Evolutionary conservation across 495 filamentous ascomycete genomes (phyloP), one percentile per base, ranked within the genome.

Genomic region (Daldinia bambusicola): DNA sequence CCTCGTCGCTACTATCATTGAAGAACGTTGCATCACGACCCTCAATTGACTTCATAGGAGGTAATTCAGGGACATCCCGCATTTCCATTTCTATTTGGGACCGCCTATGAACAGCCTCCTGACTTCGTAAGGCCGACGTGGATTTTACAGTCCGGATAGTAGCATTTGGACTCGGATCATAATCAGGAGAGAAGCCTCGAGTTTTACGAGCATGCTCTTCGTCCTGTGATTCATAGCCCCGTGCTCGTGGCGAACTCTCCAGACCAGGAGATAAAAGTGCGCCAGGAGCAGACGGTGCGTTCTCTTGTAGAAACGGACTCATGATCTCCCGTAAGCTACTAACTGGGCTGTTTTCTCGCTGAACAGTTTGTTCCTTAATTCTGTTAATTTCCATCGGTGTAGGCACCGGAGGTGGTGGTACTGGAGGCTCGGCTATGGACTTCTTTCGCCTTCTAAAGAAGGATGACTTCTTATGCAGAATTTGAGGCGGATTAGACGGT

Each of bases 371-470:
- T 36, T 75, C 65, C 63, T 78, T 78, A 18, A 78, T 74, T 37
- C 71, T 64, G 16, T 66, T 67, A 3, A 80, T 68, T 41, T 77
- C 78, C 57, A 76, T 76, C 12, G 74, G 65, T 6, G 76, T 10
- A 12, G 71, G 78, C 16, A 75, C 31, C 7, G 74, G 74, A 14
- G 74, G 77, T 7, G 74, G 70, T 7, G 75, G 80, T n/a, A 81
- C 73, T 8, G 85, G 83, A 7, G 80, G 81, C 52, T 84, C 75
- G 87, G 90, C 61, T 81, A 89, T 60, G 2, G 94, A 97, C 80
- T 92, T 93, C 86, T 99, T 99, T 70, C 95, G 87, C 69, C 95
- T 86, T 71, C 95, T 86, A 80, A 99, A 98, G 83, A 99, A 98
- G 0, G 89, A 90, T 1, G 94, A 97, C 78, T 97, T 98, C 82